Evolutionary conservation across 306 rosid genomes (phyloP).

Genomic region (Quercus suber): DNA sequence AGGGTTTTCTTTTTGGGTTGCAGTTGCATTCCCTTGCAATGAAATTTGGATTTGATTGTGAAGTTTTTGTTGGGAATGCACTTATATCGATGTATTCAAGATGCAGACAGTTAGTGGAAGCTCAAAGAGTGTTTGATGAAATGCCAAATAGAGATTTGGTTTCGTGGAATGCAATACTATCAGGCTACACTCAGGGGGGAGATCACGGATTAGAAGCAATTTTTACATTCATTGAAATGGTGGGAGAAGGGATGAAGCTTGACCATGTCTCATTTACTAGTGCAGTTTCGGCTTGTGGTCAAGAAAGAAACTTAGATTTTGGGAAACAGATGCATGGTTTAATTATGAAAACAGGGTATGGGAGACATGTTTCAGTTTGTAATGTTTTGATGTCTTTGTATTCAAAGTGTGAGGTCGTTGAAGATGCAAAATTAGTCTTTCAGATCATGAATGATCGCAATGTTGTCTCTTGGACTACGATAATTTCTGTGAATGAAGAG

Average conservation of each 20-base stretch:
- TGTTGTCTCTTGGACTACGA: conserved; percentile 85
- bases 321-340: conserved; percentile 72
- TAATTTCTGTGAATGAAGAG: conserved; percentile 66
- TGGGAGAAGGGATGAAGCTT: conserved; percentile 50
- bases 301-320: conserved; percentile 48
- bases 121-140: conserved; percentile 64
- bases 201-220: conserved; percentile 57
- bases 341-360: conserved; percentile 59
- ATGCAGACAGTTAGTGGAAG: conserved; percentile 46
- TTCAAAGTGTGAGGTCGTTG: conserved; percentile 52
- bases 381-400: conserved; percentile 79
- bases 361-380: conserved; percentile 51
- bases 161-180: conserved; percentile 77
- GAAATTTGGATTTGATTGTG: conserved; percentile 56
- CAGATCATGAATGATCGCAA: conserved; percentile 45
- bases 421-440: conserved; percentile 64
- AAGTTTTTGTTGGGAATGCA: conserved; percentile 75
- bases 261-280: conserved; percentile 77
- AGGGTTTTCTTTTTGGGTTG: conserved; percentile 57
- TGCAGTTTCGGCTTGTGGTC: conserved; percentile 75
- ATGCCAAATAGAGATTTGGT: conserved; percentile 59
- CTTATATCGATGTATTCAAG: conserved; percentile 71
- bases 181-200: conserved; percentile 77
- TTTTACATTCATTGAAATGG: conserved; percentile 54
- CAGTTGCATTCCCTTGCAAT: conserved; percentile 61